phyloP scores from a whole-genome alignment of 2,329 filamentous ascomycete species.

The Scedosporium aurantiacum region DNA sequence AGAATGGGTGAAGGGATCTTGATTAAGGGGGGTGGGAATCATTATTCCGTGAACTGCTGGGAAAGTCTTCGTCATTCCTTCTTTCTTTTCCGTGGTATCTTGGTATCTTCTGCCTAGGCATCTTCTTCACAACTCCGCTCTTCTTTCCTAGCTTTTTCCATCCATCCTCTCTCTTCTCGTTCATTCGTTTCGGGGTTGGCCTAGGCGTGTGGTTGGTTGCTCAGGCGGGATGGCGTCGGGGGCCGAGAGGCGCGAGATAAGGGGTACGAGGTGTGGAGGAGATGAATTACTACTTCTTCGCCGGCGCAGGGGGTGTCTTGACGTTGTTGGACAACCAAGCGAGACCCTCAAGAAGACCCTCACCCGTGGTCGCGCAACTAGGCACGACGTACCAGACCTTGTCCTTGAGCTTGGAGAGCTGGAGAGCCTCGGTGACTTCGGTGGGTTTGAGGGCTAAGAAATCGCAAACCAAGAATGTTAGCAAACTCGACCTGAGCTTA shows the following conservation, averaged over 20 bases:
- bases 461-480: neutral
- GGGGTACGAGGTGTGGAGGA: neutral
- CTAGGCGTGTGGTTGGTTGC: no score
- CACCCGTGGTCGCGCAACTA: slow-evolving; percentile 70
- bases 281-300: slow-evolving; percentile 35
- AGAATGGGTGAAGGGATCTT: neutral
- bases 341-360: slow-evolving; percentile 70
- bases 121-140: neutral
- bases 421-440: slow-evolving; percentile 67
- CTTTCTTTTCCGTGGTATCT: neutral
- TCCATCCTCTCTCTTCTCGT: neutral
- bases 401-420: slow-evolving; percentile 68
- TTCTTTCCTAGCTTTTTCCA: neutral
- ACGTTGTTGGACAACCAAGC: slow-evolving; percentile 79
- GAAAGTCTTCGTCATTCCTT: neutral
- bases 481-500: neutral
- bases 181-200: neutral
- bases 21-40: neutral
- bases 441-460: slow-evolving; percentile 63
- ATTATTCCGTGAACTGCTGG: neutral
- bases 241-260: no score
- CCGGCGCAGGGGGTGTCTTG: slow-evolving; percentile 49
- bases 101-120: neutral
- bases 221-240: neutral
- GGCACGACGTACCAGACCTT: slow-evolving; percentile 80